Base-by-base conservation (phyloP, 352 stramenopile genomes). In the Phytophthora uliginosa region DNA sequence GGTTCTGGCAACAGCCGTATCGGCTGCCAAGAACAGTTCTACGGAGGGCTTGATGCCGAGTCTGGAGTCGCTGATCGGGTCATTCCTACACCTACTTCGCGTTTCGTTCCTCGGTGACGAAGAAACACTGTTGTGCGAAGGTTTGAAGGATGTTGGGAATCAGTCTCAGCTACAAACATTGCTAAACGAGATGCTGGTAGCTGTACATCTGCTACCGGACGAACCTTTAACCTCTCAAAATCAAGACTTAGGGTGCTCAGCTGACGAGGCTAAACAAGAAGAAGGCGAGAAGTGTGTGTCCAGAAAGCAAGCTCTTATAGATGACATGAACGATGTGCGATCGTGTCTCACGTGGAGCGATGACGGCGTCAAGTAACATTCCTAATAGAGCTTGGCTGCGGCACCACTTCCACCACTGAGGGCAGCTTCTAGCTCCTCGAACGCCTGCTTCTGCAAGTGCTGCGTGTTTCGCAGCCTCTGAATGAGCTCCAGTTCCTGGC, bases 391-490 rank as follows among this genome's bases (percentile, higher is more conserved):
- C 17, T 68, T 67, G 17, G 56, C 66, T 36, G 20, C 56, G n/a
- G 17, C 48, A 17, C 38, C 52, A 59, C 63, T 74, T 40, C 76
- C 66, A 51, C 85, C 86, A 17, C 73, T 91, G 33, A 96, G 76
- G 1, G 88, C 89, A 20, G 85, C 83, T 78, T 96, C 89, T 24
- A 96, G 84, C 58, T 96, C 88, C 55, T 96, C 85, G 48, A 95
- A 95, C 0, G 88, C 89, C 61, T 96, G 85, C 62, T 95, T 94
- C 66, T 96, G 89, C 31, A 96, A 50, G 54, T 95, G 86, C 73
- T 96, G 88, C 34, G 88, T 96, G 74, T 93, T 94, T 63, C 88
- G 85, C 36, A 95, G 77, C 5, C 88, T 76, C 57, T 95, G 84
- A 61, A 95, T 96, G 38, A 95, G 81, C 73, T 96, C 88, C 15